Conservation (phyloP, 2,329 filamentous ascomycete genomes). For the Aspergillus novofumigatus region DNA sequence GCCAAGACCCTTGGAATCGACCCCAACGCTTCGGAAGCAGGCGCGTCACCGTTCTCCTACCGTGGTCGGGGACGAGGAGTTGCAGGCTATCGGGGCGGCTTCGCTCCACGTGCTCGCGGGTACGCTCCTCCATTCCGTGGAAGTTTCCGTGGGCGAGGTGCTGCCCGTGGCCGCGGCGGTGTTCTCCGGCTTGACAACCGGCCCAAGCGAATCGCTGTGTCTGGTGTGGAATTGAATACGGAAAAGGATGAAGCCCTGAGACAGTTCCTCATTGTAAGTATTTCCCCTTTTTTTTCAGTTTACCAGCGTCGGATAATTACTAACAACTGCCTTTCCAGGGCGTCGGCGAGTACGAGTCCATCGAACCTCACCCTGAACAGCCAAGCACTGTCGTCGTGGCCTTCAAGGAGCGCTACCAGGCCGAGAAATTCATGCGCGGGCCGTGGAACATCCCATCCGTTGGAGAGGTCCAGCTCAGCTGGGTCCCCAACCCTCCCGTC, state of each 20-base stretch:
- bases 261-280: slow-evolving; percentile 51
- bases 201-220: slow-evolving; percentile 51
- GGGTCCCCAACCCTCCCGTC: slow-evolving; percentile 45
- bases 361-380: slow-evolving; percentile 39
- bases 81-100: slow-evolving; percentile 38
- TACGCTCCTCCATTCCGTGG: slow-evolving; percentile 38
- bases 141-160: slow-evolving; percentile 42
- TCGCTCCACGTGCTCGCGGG: slow-evolving; percentile 36
- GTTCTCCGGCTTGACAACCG: slow-evolving; percentile 57
- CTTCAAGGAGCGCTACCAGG: slow-evolving; percentile 49
- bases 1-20: slow-evolving; percentile 52
- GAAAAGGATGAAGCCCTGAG: slow-evolving; percentile 54
- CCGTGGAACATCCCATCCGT: slow-evolving; percentile 47
- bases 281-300: background rate
- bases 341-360: slow-evolving; percentile 44
- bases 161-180: slow-evolving; percentile 41
- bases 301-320: slow-evolving; percentile 13
- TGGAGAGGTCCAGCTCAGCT: slow-evolving; percentile 52
- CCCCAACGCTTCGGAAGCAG: slow-evolving; percentile 31
- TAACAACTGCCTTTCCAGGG: slow-evolving; percentile 29
- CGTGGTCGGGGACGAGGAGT: slow-evolving; percentile 33
- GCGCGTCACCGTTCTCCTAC: slow-evolving; percentile 23
- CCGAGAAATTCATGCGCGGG: slow-evolving; percentile 52
- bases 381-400: slow-evolving; percentile 39
- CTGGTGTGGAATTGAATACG: slow-evolving; percentile 44